phyloP scores from a whole-genome alignment of 192 early-diverging fungal genomes.

The Chytriomyces sp. region DNA sequence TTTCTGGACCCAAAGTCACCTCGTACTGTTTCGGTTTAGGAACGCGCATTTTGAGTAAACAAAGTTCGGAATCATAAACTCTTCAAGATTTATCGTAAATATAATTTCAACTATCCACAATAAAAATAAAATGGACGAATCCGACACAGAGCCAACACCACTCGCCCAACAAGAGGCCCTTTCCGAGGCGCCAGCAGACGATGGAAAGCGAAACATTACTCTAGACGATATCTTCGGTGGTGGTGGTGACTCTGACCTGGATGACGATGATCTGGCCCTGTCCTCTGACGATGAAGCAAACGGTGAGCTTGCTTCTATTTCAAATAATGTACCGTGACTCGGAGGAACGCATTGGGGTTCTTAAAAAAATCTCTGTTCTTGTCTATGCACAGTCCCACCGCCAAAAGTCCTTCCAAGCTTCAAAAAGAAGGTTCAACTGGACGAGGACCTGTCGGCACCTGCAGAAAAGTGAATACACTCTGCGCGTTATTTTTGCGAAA shows the following conservation, averaged over 20 bases:
- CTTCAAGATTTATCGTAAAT: too few relatives aligned
- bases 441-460: too few relatives aligned
- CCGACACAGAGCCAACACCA: background rate
- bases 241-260: slow-evolving; percentile 41
- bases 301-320: background rate
- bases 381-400: background rate
- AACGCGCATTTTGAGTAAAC: too few relatives aligned
- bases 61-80: too few relatives aligned
- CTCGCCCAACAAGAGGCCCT: background rate
- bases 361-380: background rate
- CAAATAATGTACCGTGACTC: background rate
- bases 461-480: too few relatives aligned
- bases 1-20: too few relatives aligned
- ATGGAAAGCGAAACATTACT: slow-evolving; percentile 7
- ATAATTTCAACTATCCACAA: too few relatives aligned
- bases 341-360: background rate
- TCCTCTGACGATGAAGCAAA: slow-evolving; percentile 39
- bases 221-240: slow-evolving; percentile 31
- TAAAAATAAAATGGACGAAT: background rate
- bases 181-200: background rate
- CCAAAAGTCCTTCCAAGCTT: slow-evolving; percentile 43
- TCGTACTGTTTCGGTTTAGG: too few relatives aligned
- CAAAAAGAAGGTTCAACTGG: slow-evolving; percentile 42
- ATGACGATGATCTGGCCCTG: slow-evolving; percentile 38
- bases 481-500: too few relatives aligned